Base-by-base conservation (phyloP, 2,329 filamentous ascomycete species). In the Aureobasidium melanogenum region DNA sequence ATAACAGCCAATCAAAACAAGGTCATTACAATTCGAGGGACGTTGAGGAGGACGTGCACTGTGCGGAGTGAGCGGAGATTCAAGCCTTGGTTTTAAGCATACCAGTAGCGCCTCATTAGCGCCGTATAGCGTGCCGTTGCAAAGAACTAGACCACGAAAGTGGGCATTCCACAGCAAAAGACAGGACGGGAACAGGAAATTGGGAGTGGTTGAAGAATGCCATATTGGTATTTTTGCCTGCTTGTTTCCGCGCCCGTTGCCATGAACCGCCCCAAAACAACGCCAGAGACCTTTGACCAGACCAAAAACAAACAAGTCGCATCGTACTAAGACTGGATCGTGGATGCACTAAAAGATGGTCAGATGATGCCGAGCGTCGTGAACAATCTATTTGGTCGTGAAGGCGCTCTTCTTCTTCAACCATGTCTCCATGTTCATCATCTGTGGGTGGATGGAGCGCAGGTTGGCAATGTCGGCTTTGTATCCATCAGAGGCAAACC, bases 401-500 rank as follows among this genome's bases (percentile, higher is more conserved):
- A 70, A 71, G 22, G 62, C 57, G 43, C 69, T 70, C 65, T 72
- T 65, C 63, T 66, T 66, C 64, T 67, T 63, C 36, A 72, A 64
- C 70, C 70, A 72, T 19, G 64, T 66, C 66, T 69, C 68, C 57
- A 72, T 60, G 58, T 65, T 62, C 69, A 70, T 76, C 68, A 83
- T 65, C 8, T 72, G 71, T 1, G 76, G 75, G 67, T 83, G 71
- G 63, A 75, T 68, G 63, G 71, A 72, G 69, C 69, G 77, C 67
- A 80, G 64, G 63, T 71, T 72, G 32, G 64, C 56, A 61, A 83
- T 74, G 66, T 83, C 76, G 19, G 75, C 79, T 41, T 73, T 73
- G 65, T 78, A 82, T 0, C 80, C 80, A 44, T 78, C 75, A 19
- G 75, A 73, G 19, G 72, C 72, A 63, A 82, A 83, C 80, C 80